Evolutionary conservation across 345 rosid genomes (phyloP).

Genomic region (Trapa bicornis): DNA sequence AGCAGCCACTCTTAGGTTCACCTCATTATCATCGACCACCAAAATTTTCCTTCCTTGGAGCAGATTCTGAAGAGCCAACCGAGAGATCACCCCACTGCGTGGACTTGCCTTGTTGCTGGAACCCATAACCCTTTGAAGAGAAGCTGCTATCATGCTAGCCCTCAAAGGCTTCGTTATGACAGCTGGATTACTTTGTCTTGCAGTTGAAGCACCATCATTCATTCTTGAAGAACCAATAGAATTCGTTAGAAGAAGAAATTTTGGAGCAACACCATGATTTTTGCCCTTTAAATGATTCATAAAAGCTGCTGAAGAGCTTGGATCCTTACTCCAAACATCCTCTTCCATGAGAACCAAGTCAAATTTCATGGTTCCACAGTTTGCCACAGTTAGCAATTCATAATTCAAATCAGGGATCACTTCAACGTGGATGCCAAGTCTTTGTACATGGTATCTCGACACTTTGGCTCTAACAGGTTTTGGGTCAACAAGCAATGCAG

Average conservation of each 20-base stretch:
- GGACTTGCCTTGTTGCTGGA: slow-evolving; percentile 43
- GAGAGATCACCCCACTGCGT: slow-evolving; percentile 48
- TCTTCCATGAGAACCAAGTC: slow-evolving; percentile 65
- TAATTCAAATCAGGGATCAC: slow-evolving; percentile 39
- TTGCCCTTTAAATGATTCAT: slow-evolving; percentile 16
- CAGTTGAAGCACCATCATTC: slow-evolving; percentile 13
- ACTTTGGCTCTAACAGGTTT: slow-evolving; percentile 61
- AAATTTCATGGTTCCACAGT: slow-evolving; percentile 18
- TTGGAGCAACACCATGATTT: slow-evolving; percentile 23
- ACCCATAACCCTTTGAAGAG: slow-evolving; percentile 66
- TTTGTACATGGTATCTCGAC: slow-evolving; percentile 68
- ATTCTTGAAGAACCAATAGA: slow-evolving; percentile 27
- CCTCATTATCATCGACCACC: slow-evolving; percentile 76
- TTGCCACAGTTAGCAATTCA: slow-evolving; percentile 26
- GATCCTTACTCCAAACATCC: slow-evolving; percentile 69
- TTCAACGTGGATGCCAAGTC: slow-evolving; percentile 61
- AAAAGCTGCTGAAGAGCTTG: slow-evolving; percentile 26
- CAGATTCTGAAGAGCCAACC: slow-evolving; percentile 43
- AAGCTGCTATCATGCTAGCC: slow-evolving; percentile 71
- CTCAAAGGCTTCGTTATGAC: slow-evolving; percentile 74
- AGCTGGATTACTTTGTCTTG: slow-evolving; percentile 19
- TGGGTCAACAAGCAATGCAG: slow-evolving; percentile 63
- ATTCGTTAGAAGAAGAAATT: slow-evolving; percentile 50
- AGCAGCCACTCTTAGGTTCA: slow-evolving; percentile 82
- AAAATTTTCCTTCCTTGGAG: slow-evolving; percentile 69